phyloP scores from a whole-genome alignment of 208 protist genomes.

The Trypanosoma platydactyli region DNA sequence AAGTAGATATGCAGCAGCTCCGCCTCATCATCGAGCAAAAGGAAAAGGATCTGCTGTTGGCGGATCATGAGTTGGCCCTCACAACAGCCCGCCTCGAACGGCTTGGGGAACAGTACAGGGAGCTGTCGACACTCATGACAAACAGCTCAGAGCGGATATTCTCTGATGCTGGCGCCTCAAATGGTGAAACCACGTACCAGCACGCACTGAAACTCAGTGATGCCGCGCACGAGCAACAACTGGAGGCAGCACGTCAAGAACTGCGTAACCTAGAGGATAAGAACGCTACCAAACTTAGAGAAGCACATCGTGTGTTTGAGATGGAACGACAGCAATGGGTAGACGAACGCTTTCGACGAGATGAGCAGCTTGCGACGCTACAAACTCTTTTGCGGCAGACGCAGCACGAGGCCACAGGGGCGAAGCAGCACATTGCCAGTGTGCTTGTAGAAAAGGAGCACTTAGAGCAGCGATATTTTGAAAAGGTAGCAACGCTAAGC shows the following conservation, averaged over 20 bases:
- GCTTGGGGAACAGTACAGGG: conserved; percentile 36
- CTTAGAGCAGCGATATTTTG: conserved; percentile 45
- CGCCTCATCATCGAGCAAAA: conserved; percentile 29
- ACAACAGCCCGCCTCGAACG: conserved; percentile 31
- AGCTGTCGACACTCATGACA: conserved; percentile 34
- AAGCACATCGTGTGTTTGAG: conserved; percentile 35
- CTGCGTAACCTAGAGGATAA: conserved; percentile 25
- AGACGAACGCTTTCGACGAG: conserved; percentile 57
- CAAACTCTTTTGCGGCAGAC: conserved; percentile 64
- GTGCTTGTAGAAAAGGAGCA: conserved; percentile 49
- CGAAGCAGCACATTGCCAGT: conserved; percentile 39
- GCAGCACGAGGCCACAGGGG: conserved; percentile 43
- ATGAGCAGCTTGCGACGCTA: conserved; percentile 59
- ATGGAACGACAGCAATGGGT: conserved; percentile 42
- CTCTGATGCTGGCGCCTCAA: not conserved
- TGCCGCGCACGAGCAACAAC: conserved; percentile 31
- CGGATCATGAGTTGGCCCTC: conserved; percentile 24
- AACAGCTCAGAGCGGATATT: not conserved
- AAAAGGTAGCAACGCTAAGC: conserved; percentile 48
- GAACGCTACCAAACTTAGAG: conserved; percentile 19
- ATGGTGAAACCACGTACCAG: not conserved
- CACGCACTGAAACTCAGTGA: conserved; percentile 23
- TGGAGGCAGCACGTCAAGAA: conserved; percentile 28
- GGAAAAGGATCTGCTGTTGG: conserved; percentile 34
- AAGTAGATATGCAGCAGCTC: conserved; percentile 33